Percentiles rank a stretch among this genome's conserved stretches.
Conservation (phyloP, 73 alveolate genomes). For the Paramecium caudatum region DNA sequence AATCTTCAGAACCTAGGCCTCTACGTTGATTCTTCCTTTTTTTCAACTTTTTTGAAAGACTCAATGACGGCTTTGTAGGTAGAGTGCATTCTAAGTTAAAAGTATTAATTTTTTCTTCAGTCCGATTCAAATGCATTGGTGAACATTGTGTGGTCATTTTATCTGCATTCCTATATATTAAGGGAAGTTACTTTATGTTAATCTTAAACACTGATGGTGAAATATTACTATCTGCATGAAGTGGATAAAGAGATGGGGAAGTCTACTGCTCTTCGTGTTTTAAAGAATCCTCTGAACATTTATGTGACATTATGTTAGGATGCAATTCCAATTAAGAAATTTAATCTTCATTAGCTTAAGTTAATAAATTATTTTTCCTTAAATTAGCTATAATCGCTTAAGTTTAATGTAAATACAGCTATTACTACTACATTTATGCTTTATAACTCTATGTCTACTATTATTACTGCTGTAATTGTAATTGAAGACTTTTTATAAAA, state of each 20-base stretch:
- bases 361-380: constrained; percentile 19
- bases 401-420: constrained; percentile 3
- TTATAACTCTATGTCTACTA: background rate
- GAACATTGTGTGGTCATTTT: no score
- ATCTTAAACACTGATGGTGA: no score
- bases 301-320: no score
- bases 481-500: background rate
- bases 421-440: background rate
- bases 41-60: background rate
- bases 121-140: no score
- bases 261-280: no score
- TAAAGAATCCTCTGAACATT: no score
- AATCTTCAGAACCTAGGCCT: background rate
- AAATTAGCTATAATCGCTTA: constrained; percentile 2
- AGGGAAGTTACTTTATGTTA: no score
- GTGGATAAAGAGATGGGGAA: no score
- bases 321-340: no score
- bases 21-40: background rate
- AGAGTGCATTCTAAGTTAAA: background rate
- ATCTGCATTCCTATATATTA: no score
- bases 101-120: background rate
- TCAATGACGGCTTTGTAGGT: background rate
- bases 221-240: no score
- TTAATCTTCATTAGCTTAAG: no score
- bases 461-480: background rate